A percentile compares a stretch with the other conserved stretches of the same genome.
Evolutionary conservation across 352 stramenopile species (phyloP).

Genomic region (Globisporangium recalcitrans): DNA sequence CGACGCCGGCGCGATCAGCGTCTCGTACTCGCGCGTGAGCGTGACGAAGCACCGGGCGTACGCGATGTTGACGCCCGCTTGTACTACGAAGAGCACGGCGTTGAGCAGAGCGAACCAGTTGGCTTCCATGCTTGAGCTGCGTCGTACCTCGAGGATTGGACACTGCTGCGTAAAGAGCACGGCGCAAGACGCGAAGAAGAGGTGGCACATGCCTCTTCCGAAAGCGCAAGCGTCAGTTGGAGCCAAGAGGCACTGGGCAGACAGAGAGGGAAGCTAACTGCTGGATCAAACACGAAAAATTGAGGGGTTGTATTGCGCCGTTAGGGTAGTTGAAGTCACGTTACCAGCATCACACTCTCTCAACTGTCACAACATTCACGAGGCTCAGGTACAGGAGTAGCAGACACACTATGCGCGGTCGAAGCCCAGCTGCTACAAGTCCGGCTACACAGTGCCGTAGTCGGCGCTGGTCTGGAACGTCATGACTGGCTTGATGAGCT

Average conservation of each 20-base stretch:
- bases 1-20: conserved; percentile 58
- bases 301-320: conserved; percentile 1
- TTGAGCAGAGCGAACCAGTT: conserved; percentile 56
- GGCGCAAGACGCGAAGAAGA: conserved; percentile 16
- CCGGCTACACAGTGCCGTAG: conserved; percentile 43
- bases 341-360: neutral
- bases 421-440: too few species aligned
- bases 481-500: conserved; percentile 44
- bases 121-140: conserved; percentile 31
- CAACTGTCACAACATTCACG: conserved; percentile 8
- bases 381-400: neutral
- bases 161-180: conserved; percentile 11
- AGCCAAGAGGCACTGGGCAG: neutral
- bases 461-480: conserved; percentile 46
- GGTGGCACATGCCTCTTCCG: conserved; percentile 9
- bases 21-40: conserved; percentile 56
- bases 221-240: conserved; percentile 9
- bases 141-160: conserved; percentile 4
- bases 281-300: neutral
- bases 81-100: conserved; percentile 47
- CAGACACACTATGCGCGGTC: neutral
- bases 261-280: neutral
- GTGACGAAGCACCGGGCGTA: conserved; percentile 54
- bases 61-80: conserved; percentile 59
- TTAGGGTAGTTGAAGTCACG: conserved; percentile 6